Evolutionary conservation across 169 alveolate species (phyloP), one percentile per base, ranked within the genome.

Genomic region (Plasmodium reichenowi): DNA sequence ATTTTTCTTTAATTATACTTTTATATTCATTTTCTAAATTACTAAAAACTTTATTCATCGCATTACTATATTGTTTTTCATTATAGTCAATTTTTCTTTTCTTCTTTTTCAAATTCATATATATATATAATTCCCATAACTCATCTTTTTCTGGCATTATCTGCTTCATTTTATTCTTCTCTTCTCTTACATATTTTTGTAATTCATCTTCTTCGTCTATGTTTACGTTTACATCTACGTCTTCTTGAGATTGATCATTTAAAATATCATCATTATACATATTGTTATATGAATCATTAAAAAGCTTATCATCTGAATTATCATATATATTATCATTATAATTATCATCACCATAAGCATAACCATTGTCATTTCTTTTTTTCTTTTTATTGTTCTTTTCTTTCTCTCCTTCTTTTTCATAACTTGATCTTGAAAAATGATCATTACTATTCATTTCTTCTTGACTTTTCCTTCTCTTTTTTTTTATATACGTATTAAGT

Each of bases 41-140:
- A 8, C 68, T 66, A 56, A 80, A 60, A 2, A 80, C 43, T 72
- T 80, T 80, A n/a, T 72, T 43, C 29, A 80, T 68, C 10, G 83
- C 83, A 54, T 24, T 58, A 10, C 47, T 80, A 52, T 80, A 80
- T n/a, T 70, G 48, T 29, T 80, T 70, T 68, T 67, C 80, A 47
- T 29, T 68, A 48, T 80, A 80, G 8, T 80, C 74, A 12, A 80
- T 80, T 80, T 80, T 80, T 68, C 90, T 66, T 68, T 50, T 80
- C 43, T 80, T 80, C 68, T 80, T 80, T 68, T 80, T 80, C 58
- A 80, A 80, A 80, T 80, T 80, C 47, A 80, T 38, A 62, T 80
- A 80, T n/a, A 80, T 67, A 48, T 67, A 80, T 20, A 80, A 67
- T 38, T 80, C 90, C 90, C 90, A 80, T 29, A 80, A 17, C 38